Conservation (phyloP, 2,329 filamentous ascomycete genomes). For the Ramularia endophylla region DNA sequence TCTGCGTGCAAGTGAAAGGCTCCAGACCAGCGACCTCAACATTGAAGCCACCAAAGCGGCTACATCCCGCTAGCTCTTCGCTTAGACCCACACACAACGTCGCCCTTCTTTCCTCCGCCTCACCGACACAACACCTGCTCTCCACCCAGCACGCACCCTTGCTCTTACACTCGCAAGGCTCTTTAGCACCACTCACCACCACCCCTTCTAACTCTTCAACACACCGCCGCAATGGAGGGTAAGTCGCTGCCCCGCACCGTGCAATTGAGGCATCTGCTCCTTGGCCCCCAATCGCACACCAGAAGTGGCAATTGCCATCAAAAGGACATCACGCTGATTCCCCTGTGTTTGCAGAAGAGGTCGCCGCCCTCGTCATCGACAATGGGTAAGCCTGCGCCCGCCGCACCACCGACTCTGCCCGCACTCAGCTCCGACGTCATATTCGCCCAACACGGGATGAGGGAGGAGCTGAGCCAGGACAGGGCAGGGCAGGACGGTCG, state of each 20-base stretch:
- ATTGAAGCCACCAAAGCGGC: background rate
- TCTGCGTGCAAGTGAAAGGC: too few species aligned
- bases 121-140: slow-evolving; percentile 3
- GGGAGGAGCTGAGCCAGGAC: slow-evolving; percentile 2
- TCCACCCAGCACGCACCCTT: slow-evolving; percentile 2
- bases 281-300: slow-evolving; percentile 11
- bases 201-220: slow-evolving; percentile 1
- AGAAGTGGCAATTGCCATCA: slow-evolving; percentile 5
- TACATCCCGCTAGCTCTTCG: background rate
- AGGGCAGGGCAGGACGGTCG: slow-evolving; percentile 6
- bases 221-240: slow-evolving; percentile 28
- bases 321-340: slow-evolving; percentile 19
- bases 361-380: slow-evolving; percentile 99
- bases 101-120: slow-evolving; percentile 4
- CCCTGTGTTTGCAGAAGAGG: slow-evolving; percentile 69
- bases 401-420: slow-evolving; percentile 35
- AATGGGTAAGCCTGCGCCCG: slow-evolving; percentile 81
- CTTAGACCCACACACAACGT: background rate
- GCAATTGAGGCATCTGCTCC: slow-evolving; percentile 2
- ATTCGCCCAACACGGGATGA: slow-evolving; percentile 15
- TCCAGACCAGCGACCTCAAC: too few species aligned
- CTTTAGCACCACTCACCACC: slow-evolving; percentile 5
- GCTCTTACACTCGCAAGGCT: slow-evolving; percentile 3
- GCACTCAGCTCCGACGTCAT: slow-evolving; percentile 30
- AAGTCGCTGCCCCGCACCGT: slow-evolving; percentile 11